These are phyloP conservation scores for Coemansia reversa DNA, from an alignment of 192 early-diverging fungal species.

Conservation along the genomic window DNA sequence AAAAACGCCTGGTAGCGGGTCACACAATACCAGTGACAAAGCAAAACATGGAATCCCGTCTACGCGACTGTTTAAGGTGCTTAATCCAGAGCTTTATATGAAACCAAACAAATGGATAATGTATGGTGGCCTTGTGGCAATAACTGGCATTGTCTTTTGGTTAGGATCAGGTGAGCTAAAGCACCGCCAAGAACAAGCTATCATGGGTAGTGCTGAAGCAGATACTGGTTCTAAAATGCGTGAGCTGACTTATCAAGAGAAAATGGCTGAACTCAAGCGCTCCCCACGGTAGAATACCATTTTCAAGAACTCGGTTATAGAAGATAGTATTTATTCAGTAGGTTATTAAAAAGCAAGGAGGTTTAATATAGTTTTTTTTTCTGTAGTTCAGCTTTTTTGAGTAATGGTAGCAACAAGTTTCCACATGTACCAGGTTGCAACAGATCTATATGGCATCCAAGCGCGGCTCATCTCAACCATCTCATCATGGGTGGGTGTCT, in stretches of 20 bases:
- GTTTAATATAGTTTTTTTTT: neutral
- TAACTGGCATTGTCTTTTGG: slow-evolving; percentile 41
- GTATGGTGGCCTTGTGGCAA: slow-evolving; percentile 37
- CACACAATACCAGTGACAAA: neutral
- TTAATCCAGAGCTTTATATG: slow-evolving; percentile 53
- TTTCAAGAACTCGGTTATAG: neutral
- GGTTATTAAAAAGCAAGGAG: neutral
- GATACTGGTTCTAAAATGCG: too few species aligned
- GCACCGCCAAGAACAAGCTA: slow-evolving; percentile 20
- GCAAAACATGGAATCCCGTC: slow-evolving; percentile 35
- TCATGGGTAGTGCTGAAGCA: neutral
- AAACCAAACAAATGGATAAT: slow-evolving; percentile 49
- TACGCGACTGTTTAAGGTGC: slow-evolving; percentile 49
- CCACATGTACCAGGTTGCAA: slow-evolving; percentile 73
- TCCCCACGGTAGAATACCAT: slow-evolving; percentile 7
- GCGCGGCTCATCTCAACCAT: slow-evolving; percentile 56
- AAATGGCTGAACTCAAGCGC: slow-evolving; percentile 41
- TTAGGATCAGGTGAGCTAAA: slow-evolving; percentile 40
- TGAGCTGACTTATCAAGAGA: slow-evolving; percentile 38
- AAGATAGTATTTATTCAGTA: too few species aligned
- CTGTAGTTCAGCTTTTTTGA: slow-evolving; percentile 22
- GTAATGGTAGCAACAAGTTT: slow-evolving; percentile 42
- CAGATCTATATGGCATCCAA: slow-evolving; percentile 67
- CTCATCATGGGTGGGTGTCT: slow-evolving; percentile 54
- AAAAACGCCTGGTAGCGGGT: neutral